Percentiles rank a stretch among this genome's conserved stretches.
These are phyloP conservation scores for Rhododendron griersonianum DNA, from an alignment of 148 eudicot species.

Conservation along the genomic window DNA sequence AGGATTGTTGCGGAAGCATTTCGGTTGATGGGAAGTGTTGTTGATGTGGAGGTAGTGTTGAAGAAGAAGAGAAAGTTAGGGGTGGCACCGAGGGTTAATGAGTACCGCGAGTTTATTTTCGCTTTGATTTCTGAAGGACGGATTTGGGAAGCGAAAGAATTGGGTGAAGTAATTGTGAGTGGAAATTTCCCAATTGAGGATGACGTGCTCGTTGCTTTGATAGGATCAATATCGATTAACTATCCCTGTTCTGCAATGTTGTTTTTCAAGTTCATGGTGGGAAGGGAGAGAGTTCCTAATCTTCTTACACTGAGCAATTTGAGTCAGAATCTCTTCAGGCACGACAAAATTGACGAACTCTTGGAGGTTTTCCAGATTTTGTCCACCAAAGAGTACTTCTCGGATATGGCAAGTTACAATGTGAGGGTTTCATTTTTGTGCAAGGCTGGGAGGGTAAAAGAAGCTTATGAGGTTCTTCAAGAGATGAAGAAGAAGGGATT, in stretches of 20 bases:
- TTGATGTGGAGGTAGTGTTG: conserved; percentile 55
- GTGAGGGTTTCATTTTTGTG: conserved; percentile 60
- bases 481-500: conserved; percentile 79
- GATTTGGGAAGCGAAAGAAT: conserved; percentile 65
- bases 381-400: conserved; percentile 59
- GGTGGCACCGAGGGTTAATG: conserved; percentile 69
- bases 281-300: conserved; percentile 45
- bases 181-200: conserved; percentile 85
- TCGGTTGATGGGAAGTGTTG: conserved; percentile 47
- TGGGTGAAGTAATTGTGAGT: conserved; percentile 64
- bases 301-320: conserved; percentile 49
- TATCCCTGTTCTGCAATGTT: conserved; percentile 54
- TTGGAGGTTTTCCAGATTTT: conserved; percentile 45
- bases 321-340: conserved; percentile 51
- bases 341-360: conserved; percentile 53
- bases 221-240: conserved; percentile 59
- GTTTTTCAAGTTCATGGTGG: conserved; percentile 68
- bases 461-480: conserved; percentile 65
- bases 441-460: conserved; percentile 58
- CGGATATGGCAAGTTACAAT: conserved; percentile 43
- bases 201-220: conserved; percentile 68
- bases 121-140: conserved; percentile 57
- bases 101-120: conserved; percentile 54
- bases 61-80: conserved; percentile 88
- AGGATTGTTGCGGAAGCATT: conserved; percentile 69